A percentile compares a stretch with the other conserved stretches of the same genome.
Conservation (phyloP, 768 basidiomycete species). For the Podaxis pistillaris region DNA sequence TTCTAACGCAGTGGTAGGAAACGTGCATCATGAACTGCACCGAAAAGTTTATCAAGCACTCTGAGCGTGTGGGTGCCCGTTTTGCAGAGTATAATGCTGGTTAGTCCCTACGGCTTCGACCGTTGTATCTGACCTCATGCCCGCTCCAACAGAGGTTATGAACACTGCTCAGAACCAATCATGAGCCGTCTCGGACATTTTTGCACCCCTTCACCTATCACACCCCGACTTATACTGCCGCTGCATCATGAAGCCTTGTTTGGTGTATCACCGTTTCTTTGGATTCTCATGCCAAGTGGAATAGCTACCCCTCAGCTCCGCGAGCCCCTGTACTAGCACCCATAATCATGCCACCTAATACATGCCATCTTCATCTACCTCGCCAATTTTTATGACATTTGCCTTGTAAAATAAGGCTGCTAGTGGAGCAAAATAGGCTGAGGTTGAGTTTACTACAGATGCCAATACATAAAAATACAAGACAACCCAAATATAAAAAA, state of each 20-base stretch:
- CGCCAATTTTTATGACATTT: neutral
- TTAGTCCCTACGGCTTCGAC: slow-evolving; percentile 35
- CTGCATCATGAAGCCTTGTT: neutral
- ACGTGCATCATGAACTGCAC: slow-evolving; percentile 91
- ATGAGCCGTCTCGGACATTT: slow-evolving; percentile 18
- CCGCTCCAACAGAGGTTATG: slow-evolving; percentile 34
- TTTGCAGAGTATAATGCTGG: slow-evolving; percentile 93
- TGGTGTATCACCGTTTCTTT: neutral
- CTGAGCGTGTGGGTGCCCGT: slow-evolving; percentile 87
- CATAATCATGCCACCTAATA: neutral
- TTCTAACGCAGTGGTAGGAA: slow-evolving; percentile 48
- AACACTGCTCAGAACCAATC: slow-evolving; percentile 35
- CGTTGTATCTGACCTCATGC: neutral
- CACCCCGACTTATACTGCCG: neutral
- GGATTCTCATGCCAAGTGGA: neutral
- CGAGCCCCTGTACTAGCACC: neutral
- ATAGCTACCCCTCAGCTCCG: neutral
- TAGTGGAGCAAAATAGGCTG: no score
- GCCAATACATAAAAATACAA: slow-evolving; percentile 6
- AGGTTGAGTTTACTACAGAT: neutral
- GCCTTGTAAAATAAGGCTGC: no score
- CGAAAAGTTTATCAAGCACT: slow-evolving; percentile 97
- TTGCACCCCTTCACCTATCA: neutral
- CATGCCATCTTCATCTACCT: neutral
- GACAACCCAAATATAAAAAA: neutral